These are phyloP conservation scores for Ceriops zippeliana DNA, from an alignment of 345 rosid genomes.

Conservation along the genomic window DNA sequence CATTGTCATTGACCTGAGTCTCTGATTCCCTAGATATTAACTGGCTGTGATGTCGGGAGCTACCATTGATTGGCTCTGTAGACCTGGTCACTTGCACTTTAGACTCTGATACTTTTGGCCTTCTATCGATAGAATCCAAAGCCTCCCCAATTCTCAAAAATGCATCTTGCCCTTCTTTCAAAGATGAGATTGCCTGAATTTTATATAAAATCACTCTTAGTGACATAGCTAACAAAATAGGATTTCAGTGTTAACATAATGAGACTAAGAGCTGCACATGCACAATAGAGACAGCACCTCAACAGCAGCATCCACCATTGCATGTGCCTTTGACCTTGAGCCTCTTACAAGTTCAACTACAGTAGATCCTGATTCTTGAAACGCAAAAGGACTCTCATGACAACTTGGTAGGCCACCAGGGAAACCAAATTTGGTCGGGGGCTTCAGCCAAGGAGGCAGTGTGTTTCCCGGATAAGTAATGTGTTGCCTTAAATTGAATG, in stretches of 20 bases:
- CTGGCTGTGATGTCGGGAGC: constrained; percentile 30
- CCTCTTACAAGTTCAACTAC: constrained; percentile 61
- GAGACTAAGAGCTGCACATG: background rate
- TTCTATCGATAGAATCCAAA: constrained; percentile 49
- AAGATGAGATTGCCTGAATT: constrained; percentile 64
- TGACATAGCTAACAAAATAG: no score
- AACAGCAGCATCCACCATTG: constrained; percentile 85
- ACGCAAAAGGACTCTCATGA: constrained; percentile 29
- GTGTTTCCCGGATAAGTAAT: constrained; percentile 32
- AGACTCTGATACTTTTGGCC: constrained; percentile 37
- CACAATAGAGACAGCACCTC: constrained; percentile 44
- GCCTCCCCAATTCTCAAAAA: constrained; percentile 59
- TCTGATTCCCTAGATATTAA: constrained; percentile 34
- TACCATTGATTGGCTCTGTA: constrained; percentile 46
- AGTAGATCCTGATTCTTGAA: constrained; percentile 62
- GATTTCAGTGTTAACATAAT: no score
- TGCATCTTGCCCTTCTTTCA: constrained; percentile 78
- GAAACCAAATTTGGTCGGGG: constrained; percentile 25
- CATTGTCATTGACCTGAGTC: constrained; percentile 21
- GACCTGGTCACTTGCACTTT: constrained; percentile 29
- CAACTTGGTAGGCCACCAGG: constrained; percentile 28
- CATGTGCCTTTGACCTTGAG: constrained; percentile 62
- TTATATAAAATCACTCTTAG: background rate
- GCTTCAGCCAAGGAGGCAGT: constrained; percentile 42
- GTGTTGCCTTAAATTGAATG: constrained; percentile 35